phyloP scores from a whole-genome alignment of 208 protist species.

The Endotrypanum monterogeii region DNA sequence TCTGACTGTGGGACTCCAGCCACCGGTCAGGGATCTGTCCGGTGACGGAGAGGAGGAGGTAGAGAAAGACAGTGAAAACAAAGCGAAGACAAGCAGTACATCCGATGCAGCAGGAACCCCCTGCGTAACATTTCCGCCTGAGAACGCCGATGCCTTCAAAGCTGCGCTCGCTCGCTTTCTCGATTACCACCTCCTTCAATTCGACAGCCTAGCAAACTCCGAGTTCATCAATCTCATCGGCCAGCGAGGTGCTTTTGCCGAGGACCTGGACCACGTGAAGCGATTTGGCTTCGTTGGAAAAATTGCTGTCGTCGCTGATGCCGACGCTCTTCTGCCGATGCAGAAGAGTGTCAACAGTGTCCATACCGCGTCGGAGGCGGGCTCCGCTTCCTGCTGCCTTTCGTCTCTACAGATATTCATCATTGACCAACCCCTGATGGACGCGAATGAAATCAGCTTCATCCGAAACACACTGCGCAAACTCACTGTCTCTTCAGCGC shows the following conservation, averaged over 20 bases:
- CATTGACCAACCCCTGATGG: conserved; percentile 59
- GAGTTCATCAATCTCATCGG: conserved; percentile 65
- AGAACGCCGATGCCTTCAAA: conserved; percentile 21
- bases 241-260: conserved; percentile 63
- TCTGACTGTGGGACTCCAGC: background rate
- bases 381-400: conserved; percentile 15
- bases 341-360: background rate
- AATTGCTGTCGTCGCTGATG: conserved; percentile 43
- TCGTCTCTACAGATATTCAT: conserved; percentile 59
- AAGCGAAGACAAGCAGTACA: too few relatives aligned
- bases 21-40: conserved; percentile 12
- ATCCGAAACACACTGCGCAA: conserved; percentile 21
- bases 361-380: background rate
- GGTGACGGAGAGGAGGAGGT: conserved; percentile 1
- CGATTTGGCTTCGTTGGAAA: conserved; percentile 44
- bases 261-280: conserved; percentile 56
- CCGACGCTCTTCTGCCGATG: conserved; percentile 26
- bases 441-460: conserved; percentile 16
- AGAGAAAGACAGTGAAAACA: background rate
- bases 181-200: conserved; percentile 65
- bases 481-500: background rate
- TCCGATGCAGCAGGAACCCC: background rate
- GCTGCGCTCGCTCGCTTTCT: conserved; percentile 48
- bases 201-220: conserved; percentile 42
- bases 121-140: conserved; percentile 12